Base-by-base conservation (phyloP, 1,284 basidiomycete genomes). In the Hymenochaete sp. region DNA sequence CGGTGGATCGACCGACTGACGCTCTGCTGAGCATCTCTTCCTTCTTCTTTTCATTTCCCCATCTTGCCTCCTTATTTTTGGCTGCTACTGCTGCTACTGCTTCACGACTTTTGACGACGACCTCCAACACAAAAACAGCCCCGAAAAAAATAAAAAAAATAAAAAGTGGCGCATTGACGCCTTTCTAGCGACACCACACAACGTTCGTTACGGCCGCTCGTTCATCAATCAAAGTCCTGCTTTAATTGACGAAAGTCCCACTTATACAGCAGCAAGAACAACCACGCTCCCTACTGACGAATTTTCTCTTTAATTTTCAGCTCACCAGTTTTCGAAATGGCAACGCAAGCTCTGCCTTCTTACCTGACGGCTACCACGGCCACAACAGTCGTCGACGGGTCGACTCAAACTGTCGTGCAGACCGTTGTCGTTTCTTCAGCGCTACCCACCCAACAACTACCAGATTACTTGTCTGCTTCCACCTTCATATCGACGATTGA, bases 231-330 rank as follows among this genome's bases (percentile, higher is more conserved):
- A 37, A 36, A 31, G n/a, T 38, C 24, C 19, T 19, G 18, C n/a
- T 44, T 4, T 33, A 36, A 28, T 42, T 48, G 24, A 43, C 38
- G 18, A n/a, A 27, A 22, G 14, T 16, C 38, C 19, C 31, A 35
- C n/a, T n/a, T n/a, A n/a, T n/a, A n/a, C n/a, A n/a, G n/a, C 19
- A 44, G 36, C 35, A 26, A 19, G 21, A 16, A 21, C 35, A 28
- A n/a, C 25, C 48, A 49, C 48, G 32, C 32, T 49, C 48, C 42
- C 42, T 49, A 49, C 38, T 49, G 38, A 49, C 48, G 6, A 25
- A 25, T 42, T 45, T 35, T 25, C 28, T 37, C 21, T 38, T 41
- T 45, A 29, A 28, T 31, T 45, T 43, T 32, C 18, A 41, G 11
- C 37, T 18, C 22, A 21, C 11, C 22, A 31, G 19, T 26, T 22